Evolutionary conservation across 2,329 filamentous ascomycete species (phyloP).

Genomic region (Sporothrix protearum): DNA sequence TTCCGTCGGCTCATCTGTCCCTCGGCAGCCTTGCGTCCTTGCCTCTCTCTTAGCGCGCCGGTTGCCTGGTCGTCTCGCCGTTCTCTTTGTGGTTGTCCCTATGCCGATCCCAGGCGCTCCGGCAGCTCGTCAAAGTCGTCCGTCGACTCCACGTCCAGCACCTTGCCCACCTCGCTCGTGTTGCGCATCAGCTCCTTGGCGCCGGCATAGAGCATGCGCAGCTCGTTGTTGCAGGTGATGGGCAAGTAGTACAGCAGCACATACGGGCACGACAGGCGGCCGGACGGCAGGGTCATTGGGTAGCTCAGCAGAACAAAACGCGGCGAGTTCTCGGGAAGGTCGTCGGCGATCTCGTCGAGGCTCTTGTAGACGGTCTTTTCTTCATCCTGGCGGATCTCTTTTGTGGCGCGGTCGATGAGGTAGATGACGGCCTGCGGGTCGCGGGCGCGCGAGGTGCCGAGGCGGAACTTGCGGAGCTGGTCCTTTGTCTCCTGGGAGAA

Average conservation of each 20-base stretch:
- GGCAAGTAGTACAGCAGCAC: slow-evolving; percentile 94
- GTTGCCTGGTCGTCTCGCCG: neutral
- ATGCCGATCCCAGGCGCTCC: slow-evolving; percentile 49
- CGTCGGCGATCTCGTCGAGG: slow-evolving; percentile 76
- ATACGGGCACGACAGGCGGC: slow-evolving; percentile 84
- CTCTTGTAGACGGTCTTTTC: slow-evolving; percentile 73
- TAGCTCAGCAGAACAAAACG: slow-evolving; percentile 89
- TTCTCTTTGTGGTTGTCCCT: too few species aligned
- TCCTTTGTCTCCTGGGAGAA: slow-evolving; percentile 89
- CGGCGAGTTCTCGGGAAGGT: slow-evolving; percentile 87
- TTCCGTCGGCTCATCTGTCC: neutral
- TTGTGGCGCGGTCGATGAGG: slow-evolving; percentile 85
- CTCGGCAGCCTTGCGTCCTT: too few species aligned
- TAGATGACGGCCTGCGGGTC: slow-evolving; percentile 86
- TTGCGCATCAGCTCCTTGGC: slow-evolving; percentile 95
- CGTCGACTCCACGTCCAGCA: slow-evolving; percentile 76
- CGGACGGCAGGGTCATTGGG: slow-evolving; percentile 77
- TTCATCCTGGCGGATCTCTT: slow-evolving; percentile 84
- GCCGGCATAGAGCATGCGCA: slow-evolving; percentile 90
- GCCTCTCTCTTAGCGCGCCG: neutral
- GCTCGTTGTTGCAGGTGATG: slow-evolving; percentile 79
- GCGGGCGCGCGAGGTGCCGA: slow-evolving; percentile 82
- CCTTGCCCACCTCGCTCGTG: slow-evolving; percentile 81
- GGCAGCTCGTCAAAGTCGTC: slow-evolving; percentile 85
- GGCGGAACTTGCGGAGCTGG: slow-evolving; percentile 88